A percentile compares a stretch with the other conserved stretches of the same genome.
Conservation (phyloP, 202 grass and related monocot species). For the Hordeum pubiflorum region DNA sequence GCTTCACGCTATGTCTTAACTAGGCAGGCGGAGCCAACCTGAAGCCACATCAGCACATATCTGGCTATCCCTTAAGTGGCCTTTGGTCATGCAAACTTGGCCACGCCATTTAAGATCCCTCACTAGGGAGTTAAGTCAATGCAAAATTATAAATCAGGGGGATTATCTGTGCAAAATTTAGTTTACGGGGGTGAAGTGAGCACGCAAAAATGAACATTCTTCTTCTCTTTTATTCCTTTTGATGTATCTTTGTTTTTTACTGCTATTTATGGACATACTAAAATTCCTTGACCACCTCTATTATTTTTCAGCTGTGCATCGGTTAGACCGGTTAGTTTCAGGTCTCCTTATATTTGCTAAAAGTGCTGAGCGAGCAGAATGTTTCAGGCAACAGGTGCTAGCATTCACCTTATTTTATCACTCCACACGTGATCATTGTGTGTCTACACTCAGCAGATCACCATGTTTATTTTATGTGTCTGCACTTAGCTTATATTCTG, state of each 20-base stretch:
- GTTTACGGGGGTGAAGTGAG: background rate
- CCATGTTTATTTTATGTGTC: background rate
- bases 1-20: background rate
- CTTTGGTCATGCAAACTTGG: background rate
- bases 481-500: background rate
- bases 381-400: conserved; percentile 82
- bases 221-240: conserved; percentile 1
- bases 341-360: conserved; percentile 98
- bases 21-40: background rate
- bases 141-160: background rate
- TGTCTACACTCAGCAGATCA: background rate
- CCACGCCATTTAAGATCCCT: background rate
- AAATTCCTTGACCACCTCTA: conserved; percentile 62
- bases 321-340: conserved; percentile 89
- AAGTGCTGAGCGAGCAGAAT: conserved; percentile 70
- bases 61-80: background rate
- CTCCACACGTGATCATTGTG: background rate
- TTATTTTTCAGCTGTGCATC: conserved; percentile 77
- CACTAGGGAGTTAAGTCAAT: background rate
- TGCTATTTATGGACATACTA: background rate
- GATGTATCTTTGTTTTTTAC: background rate
- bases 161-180: background rate
- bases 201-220: background rate
- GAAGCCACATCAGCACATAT: background rate
- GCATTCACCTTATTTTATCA: background rate